Base-by-base conservation (phyloP, 768 basidiomycete species). In the Russula olivacea region DNA sequence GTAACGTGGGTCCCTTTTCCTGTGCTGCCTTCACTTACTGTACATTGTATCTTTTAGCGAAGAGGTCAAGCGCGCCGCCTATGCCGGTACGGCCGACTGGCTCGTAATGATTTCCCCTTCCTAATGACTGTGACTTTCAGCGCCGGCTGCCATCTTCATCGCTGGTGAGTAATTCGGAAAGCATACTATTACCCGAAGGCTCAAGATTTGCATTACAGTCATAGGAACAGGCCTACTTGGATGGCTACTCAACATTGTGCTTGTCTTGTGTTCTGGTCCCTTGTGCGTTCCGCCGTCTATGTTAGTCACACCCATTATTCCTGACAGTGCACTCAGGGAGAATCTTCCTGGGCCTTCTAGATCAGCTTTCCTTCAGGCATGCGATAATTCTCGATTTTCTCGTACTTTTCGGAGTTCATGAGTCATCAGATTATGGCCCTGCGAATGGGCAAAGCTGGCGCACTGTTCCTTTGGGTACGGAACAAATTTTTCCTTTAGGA, bases 191-290 rank as follows among this genome's bases (percentile, higher is more conserved):
- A 59, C 25, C 43, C 77, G 82, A 82, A 10, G 83, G 82, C 81
- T 47, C 83, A 85, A 9, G 85, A 85, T 23, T 68, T 84, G 86
- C 71, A 80, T 84, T 61, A 83, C 61, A 84, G 89, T 90, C 30
- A 76, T 90, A 61, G 88, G 88, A 5, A 89, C 88, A 4, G 87
- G 87, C 58, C 74, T 88, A 50, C 79, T 91, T 64, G 91, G 91
- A 38, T 93, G 91, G 91, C 69, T 94, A 9, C 79, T 93, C 64
- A 96, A 94, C 74, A 89, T 96, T 66, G 86, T 92, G 5, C 74
- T 93, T 34, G 80, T 94, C n/a, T 78, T 94, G 10, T 93, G 91
- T 73, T 89, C 88, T 21, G 90, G 90, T 9, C 83, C 84, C 59
- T 75, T 89, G 85, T 86, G 65, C 69, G 85, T 76, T 19, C n/a